Percentiles rank a stretch among this genome's conserved stretches.
Evolutionary conservation across 2,329 filamentous ascomycete genomes (phyloP).

Genomic region (Aspergillus uvarum): DNA sequence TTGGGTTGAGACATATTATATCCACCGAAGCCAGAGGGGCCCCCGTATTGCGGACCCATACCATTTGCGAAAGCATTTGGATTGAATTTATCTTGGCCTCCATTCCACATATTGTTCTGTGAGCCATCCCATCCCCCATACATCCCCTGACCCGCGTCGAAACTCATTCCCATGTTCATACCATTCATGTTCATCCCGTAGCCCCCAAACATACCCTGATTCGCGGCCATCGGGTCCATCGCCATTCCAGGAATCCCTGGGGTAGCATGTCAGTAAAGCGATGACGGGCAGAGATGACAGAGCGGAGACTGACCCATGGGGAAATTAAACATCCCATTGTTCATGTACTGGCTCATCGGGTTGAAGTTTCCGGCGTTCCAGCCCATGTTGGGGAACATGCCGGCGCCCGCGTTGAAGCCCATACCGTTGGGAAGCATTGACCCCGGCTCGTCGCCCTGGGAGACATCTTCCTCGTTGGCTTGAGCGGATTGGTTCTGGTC

Average conservation of each 20-base stretch:
- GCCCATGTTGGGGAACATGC: conserved; percentile 59
- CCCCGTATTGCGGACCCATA: conserved; percentile 80
- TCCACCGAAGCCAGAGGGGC: conserved; percentile 69
- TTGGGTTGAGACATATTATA: conserved; percentile 72
- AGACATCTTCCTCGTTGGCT: conserved; percentile 16
- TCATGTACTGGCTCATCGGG: conserved; percentile 68
- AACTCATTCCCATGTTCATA: conserved; percentile 72
- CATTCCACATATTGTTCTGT: conserved; percentile 72
- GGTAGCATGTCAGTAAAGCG: conserved; percentile 25
- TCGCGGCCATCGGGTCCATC: conserved; percentile 65
- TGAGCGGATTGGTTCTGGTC: conserved; percentile 13
- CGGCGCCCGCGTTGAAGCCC: conserved; percentile 47
- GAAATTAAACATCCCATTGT: conserved; percentile 56
- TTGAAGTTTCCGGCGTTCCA: conserved; percentile 63
- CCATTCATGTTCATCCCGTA: conserved; percentile 79
- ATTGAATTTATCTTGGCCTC: conserved; percentile 86
- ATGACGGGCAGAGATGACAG: background rate
- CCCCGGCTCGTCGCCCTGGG: conserved; percentile 11
- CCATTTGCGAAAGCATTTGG: conserved; percentile 71
- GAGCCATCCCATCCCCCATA: conserved; percentile 79
- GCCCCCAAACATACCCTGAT: conserved; percentile 51
- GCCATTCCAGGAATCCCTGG: conserved; percentile 76
- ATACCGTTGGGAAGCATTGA: conserved; percentile 28
- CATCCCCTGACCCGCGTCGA: conserved; percentile 57
- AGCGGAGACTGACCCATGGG: conserved; percentile 74